Evolutionary conservation across 331 rosid species (phyloP).

Genomic region (Erythrophleum ivorense): DNA sequence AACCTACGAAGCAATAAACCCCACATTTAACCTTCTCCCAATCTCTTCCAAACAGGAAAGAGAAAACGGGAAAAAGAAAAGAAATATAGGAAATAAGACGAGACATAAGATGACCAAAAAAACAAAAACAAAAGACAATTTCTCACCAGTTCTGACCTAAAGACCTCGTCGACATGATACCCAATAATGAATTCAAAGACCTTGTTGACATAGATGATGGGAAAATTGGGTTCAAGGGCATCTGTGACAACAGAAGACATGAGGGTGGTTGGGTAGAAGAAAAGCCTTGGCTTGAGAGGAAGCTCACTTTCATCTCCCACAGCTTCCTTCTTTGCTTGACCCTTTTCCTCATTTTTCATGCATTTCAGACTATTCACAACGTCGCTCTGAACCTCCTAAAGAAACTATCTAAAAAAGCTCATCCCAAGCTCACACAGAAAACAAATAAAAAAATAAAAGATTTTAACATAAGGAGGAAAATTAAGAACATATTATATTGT

Average conservation of each 20-base stretch:
- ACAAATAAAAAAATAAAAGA: too few species aligned
- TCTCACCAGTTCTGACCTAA: slow-evolving; percentile 91
- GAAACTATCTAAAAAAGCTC: too few species aligned
- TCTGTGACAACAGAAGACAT: slow-evolving; percentile 89
- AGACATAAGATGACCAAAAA: background rate
- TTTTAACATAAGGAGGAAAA: too few species aligned
- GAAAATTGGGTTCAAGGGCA: slow-evolving; percentile 88
- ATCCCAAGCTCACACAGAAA: too few species aligned
- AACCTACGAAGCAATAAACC: slow-evolving; percentile 33
- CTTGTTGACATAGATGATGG: slow-evolving; percentile 91
- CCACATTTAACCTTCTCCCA: background rate
- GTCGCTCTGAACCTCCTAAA: slow-evolving; percentile 44
- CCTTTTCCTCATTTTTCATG: slow-evolving; percentile 40
- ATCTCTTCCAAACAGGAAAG: background rate
- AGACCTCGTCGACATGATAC: slow-evolving; percentile 83
- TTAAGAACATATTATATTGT: too few species aligned
- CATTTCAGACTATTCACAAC: slow-evolving; percentile 79
- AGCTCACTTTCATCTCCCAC: slow-evolving; percentile 57
- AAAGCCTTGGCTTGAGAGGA: slow-evolving; percentile 55
- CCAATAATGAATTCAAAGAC: slow-evolving; percentile 91
- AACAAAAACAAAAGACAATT: background rate
- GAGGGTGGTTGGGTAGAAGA: slow-evolving; percentile 70
- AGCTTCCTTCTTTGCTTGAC: slow-evolving; percentile 16
- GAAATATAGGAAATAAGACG: background rate
- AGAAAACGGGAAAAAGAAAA: background rate